These are phyloP conservation scores for Didymella segeticola DNA, from an alignment of 2,329 filamentous ascomycete genomes.

Conservation along the genomic window DNA sequence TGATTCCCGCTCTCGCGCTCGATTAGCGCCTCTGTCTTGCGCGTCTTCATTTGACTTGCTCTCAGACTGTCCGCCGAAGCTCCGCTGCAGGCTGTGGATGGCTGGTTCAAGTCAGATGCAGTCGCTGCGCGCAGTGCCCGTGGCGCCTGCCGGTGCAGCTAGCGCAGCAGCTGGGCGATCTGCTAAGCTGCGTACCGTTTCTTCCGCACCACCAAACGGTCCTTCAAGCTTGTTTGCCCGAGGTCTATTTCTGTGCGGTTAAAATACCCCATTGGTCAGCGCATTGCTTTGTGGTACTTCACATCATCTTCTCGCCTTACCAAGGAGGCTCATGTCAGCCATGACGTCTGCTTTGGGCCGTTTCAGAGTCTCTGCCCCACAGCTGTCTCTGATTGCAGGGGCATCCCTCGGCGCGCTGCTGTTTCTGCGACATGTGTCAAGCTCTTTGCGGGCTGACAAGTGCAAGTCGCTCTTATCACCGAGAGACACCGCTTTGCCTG, in stretches of 20 bases:
- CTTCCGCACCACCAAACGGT: constrained; percentile 5
- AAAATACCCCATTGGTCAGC: constrained; percentile 28
- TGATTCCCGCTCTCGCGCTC: constrained; percentile 8
- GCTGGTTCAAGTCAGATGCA: background rate
- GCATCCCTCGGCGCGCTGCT: constrained; percentile 37
- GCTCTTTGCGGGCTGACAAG: constrained; percentile 23
- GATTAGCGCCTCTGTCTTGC: constrained; percentile 14
- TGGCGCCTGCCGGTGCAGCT: constrained; percentile 9
- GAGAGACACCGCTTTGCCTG: constrained; percentile 31
- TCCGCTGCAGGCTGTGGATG: background rate
- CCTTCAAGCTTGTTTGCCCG: constrained; percentile 2
- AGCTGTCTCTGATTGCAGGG: constrained; percentile 31
- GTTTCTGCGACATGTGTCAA: constrained; percentile 30
- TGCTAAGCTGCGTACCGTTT: constrained; percentile 5
- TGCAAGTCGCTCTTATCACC: constrained; percentile 38
- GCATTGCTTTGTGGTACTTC: constrained; percentile 3
- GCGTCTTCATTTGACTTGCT: constrained; percentile 16
- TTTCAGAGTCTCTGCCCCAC: constrained; percentile 26
- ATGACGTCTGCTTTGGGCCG: constrained; percentile 21
- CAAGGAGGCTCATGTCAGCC: constrained; percentile 15
- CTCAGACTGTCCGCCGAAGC: background rate
- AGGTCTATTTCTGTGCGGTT: constrained; percentile 23
- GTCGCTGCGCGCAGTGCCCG: constrained; percentile 4
- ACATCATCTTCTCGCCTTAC: constrained; percentile 18
- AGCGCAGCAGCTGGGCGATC: constrained; percentile 15